phyloP scores from a whole-genome alignment of 2,329 filamentous ascomycete genomes.

The Huntiella decipiens region DNA sequence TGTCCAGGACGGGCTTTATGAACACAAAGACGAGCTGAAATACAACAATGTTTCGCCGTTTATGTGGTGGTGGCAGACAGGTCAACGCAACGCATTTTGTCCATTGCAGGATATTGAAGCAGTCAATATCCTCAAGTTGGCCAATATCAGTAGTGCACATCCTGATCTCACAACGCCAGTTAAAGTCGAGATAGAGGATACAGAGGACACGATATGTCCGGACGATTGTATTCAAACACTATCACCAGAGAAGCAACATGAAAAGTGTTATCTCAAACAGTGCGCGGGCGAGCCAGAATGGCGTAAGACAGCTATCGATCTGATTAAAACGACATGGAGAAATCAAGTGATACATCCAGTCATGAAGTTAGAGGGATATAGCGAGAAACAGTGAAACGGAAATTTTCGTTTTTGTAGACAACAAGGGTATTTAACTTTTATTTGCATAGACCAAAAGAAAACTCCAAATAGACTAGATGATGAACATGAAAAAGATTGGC shows the following conservation, averaged over 20 bases:
- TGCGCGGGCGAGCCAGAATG: no score
- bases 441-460: slow-evolving; percentile 4
- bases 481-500: background rate
- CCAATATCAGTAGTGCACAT: background rate
- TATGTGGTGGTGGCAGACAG: slow-evolving; percentile 7
- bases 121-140: background rate
- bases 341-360: no score
- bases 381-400: background rate
- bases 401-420: background rate
- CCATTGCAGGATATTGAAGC: slow-evolving; percentile 3
- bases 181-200: no score
- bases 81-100: slow-evolving; percentile 3
- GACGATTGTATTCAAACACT: no score
- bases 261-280: no score
- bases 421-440: slow-evolving; percentile 2
- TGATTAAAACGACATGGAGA: no score
- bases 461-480: slow-evolving; percentile 1
- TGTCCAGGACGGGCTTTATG: background rate
- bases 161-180: no score
- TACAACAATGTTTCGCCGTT: slow-evolving; percentile 1
- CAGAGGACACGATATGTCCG: no score
- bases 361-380: background rate
- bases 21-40: background rate
- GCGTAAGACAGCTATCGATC: no score
- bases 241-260: no score